Base-by-base conservation (phyloP, 2,329 filamentous ascomycete genomes). In the Aspergillus candidus region DNA sequence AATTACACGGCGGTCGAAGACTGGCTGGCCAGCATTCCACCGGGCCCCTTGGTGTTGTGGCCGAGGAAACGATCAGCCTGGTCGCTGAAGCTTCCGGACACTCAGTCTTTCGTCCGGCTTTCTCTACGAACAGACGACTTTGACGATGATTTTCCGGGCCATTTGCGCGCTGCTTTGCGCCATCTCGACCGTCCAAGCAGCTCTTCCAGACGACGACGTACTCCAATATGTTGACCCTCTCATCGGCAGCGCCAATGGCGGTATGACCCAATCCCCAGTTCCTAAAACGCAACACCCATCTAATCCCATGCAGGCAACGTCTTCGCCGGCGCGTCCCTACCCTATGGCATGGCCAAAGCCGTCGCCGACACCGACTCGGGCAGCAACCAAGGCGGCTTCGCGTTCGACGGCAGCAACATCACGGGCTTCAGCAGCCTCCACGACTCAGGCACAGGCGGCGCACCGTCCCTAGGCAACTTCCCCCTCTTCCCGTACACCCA, bases 381-480 rank as follows among this genome's bases (percentile, higher is more conserved):
- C 12, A 60, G 49, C 56, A 77, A 78, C 43, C 76, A 79, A 49
- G 77, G 75, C 35, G 77, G 77, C 1, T 80, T 78, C 55, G 70
- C 75, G 6, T 71, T 70, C 1, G 75, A 78, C 49, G 72, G 70
- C 12, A 72, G 69, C 44, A 70, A 65, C 32, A 64, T 78, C 38
- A 73, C 71, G 10, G 76, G 76, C 10, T 79, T 78, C 57, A 67
- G 63, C 7, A 61, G 66, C 7, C 67, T 76, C 65, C 74, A 77
- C 45, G 74, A 76, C 53, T 70, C 66, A 11, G 73, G 73, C 8
- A 76, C 72, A 35, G 73, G 72, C 41, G 70, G 68, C 30, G 57
- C 64, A 10, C 81, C 83, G 0, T 86, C 82, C 4, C 68, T 88
- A 1, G 84, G 84, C 5, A 86, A 86, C 57, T 88, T 88, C 43